phyloP scores from a whole-genome alignment of 768 basidiomycete species.

The Termitomyces sp. region DNA sequence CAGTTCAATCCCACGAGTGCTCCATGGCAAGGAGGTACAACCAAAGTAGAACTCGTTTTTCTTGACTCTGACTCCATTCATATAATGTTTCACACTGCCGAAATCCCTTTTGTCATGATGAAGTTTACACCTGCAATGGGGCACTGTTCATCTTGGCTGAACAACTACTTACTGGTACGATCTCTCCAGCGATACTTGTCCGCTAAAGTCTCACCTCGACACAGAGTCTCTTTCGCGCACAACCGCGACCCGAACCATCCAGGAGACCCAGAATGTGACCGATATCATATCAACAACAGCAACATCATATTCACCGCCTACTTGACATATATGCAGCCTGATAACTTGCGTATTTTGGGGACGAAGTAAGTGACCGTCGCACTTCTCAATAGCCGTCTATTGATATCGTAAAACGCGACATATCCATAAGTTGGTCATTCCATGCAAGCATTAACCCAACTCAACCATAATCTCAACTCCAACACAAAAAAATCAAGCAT shows the following conservation, averaged over 20 bases:
- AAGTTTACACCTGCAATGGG: conserved; percentile 13
- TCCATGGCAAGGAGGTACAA: conserved; percentile 18
- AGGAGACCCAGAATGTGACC: conserved; percentile 6
- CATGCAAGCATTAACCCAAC: too few species aligned
- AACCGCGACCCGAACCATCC: conserved; percentile 8
- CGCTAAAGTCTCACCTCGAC: not conserved
- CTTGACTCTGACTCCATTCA: too few species aligned
- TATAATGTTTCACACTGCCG: conserved; percentile 14
- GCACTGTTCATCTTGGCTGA: conserved; percentile 9
- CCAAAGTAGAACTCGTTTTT: too few species aligned
- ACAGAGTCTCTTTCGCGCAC: conserved; percentile 16
- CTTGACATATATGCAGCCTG: conserved; percentile 9
- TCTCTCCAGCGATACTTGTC: not conserved
- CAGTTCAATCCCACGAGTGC: conserved; percentile 8
- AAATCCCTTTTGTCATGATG: conserved; percentile 16
- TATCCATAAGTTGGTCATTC: too few species aligned
- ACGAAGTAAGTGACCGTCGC: conserved; percentile 8
- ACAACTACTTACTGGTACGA: conserved; percentile 15
- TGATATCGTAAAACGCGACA: too few species aligned
- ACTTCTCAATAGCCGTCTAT: too few species aligned
- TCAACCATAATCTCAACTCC: too few species aligned
- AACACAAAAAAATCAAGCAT: too few species aligned
- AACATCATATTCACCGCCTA: conserved; percentile 7
- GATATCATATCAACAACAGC: not conserved
- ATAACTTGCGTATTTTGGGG: conserved; percentile 10